Evolutionary conservation across 2,329 filamentous ascomycete species (phyloP), one percentile per base, ranked within the genome.

Genomic region (Aspergillus aculeatinus): DNA sequence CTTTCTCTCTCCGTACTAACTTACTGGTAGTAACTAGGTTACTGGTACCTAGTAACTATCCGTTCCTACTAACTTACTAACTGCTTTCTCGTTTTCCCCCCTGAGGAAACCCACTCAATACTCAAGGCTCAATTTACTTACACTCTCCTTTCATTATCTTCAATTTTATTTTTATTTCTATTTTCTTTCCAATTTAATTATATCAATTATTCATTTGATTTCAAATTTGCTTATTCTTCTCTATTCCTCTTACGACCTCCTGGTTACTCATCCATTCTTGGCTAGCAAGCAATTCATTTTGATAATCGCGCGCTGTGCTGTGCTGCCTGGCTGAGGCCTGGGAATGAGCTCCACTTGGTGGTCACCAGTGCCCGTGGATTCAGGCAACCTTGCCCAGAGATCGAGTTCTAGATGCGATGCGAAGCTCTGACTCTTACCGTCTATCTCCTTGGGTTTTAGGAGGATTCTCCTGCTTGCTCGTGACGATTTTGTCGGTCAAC

Each of bases 281-380:
- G 39, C 39, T 7, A 14, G 39, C 5, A 19, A 14, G 39, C 5
- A 19, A 19, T 19, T 6, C 33, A 16, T 7, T 44, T 44, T 44
- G 39, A 44, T 44, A 44, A 44, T 35, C 33, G 33, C 33, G 35
- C 35, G 39, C 35, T 25, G 39, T 55, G 53, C 33, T 55, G 53
- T 55, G 53, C 23, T 55, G 53, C 53, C 53, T 55, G 53, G 53
- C 48, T 55, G 53, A 19, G 53, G 53, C 53, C 53, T 55, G 44
- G 53, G 4, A 14, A 31, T 2, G 53, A 47, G 53, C 53, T 55
- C 53, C 53, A 55, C 53, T 35, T 55, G 7, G 10, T 9, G 29
- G 53, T 48, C 44, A 55, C 27, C 42, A 48, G 53, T 44, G 52
- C 42, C 35, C 25, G 14, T 27, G 42, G 29, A 33, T 55, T 35